Base-by-base conservation (phyloP, 2,329 filamentous ascomycete genomes). In the Geosmithia morbida region DNA sequence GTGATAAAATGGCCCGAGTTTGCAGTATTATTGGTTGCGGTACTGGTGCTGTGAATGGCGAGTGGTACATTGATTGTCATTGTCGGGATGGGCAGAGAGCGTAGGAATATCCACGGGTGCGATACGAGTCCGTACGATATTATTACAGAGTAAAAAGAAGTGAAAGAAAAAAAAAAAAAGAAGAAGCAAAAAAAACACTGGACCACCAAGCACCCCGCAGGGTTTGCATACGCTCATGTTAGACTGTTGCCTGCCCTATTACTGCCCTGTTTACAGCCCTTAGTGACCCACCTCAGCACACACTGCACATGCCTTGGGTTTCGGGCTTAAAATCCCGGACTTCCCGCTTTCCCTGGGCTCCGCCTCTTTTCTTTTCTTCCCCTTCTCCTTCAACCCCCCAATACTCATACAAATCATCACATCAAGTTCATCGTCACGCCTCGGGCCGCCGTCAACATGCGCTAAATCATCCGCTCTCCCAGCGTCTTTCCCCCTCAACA, bases 401-500 rank as follows among this genome's bases (percentile, higher is more conserved):
- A 56, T 49, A 63, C 29, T 43, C 56, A 60, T 56, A 65, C n/a
- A 58, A 45, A 58, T 46, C 51, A 53, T n/a, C 26, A 43, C 16
- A 55, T 50, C 46, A 48, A 53, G 41, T 50, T 49, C 41, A 46
- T 53, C 47, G 45, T 52, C 46, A 60, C 54, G 61, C 64, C 59
- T 54, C 56, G 61, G 62, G 66, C 64, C 64, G 59, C 60, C 54
- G 56, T 57, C 69, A 80, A 67, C 63, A 80, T 80, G 77, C 71
- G 73, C 66, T 80, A 77, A 76, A 71, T 57, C 57, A 61, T 58
- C 60, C 61, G 65, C 62, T 57, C 57, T 56, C 61, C 58, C 59
- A 59, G 59, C 55, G 58, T 58, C 22, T 26, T 26, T 57, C 51
- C 57, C 56, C 58, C 60, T 59, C 54, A 55, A 59, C 57, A 56